Evolutionary conservation across 768 basidiomycete genomes (phyloP), one percentile per base, ranked within the genome.

Genomic region (Brasilioporus rufonigricans): DNA sequence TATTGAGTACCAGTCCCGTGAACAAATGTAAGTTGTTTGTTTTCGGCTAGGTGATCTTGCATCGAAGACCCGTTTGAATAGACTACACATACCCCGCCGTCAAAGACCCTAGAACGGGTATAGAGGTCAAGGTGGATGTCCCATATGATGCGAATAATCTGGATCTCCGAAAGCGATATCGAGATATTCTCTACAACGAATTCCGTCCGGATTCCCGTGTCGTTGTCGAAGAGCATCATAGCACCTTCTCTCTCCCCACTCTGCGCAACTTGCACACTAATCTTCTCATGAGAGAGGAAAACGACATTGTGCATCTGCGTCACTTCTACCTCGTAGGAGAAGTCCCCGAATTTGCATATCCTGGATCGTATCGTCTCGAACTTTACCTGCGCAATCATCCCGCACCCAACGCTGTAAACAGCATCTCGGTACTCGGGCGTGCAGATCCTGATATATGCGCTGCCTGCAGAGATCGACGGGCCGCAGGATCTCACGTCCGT

Each of bases 81-180:
- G 62, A 64, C 33, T 63, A 63, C 48, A 61, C 59, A 13, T 63
- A 63, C 32, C 62, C 62, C 23, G 23, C 48, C 9, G 61, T 63
- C 29, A 58, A 12, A 11, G 56, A 58, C n/a, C 32, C 43, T 19
- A 14, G 2, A 2, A 51, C 52, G 2, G 44, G 39, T 12, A 10
- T 7, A 5, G 35, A 48, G 13, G 59, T 64, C 29, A 32, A 57
- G 35, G 62, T 64, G 16, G 50, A 58, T 16, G 50, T 36, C 5
- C 55, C 62, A 1, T 60, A 60, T 2, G 50, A 64, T 2, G 26
- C 23, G 5, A 48, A 9, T 0, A 9, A 61, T 9, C 2, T 44
- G 3, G 0, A 33, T 12, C 48, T 53, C 19, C 60, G 60, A 18
- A 16, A 58, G 45, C 9, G 36, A 12, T 58, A 31, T 18, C 55